phyloP scores from a whole-genome alignment of 805 yeast genomes.

The Teunomyces barrocoloradensis region DNA sequence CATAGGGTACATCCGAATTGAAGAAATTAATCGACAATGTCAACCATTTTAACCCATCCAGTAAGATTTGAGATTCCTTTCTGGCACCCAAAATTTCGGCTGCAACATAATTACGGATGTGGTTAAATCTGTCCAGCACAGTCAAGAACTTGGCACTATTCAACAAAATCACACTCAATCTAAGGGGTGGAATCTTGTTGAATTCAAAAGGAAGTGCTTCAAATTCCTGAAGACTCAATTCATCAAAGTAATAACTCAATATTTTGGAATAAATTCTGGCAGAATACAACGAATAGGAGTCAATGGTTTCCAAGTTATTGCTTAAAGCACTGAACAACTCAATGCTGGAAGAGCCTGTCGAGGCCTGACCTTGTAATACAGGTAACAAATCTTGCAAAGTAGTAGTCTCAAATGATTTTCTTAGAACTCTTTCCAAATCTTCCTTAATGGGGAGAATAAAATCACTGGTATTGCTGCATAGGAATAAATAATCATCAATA shows the following conservation, averaged over 20 bases:
- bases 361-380: neutral
- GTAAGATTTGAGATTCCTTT: conserved; percentile 35
- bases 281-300: conserved; percentile 5
- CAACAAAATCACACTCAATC: conserved; percentile 24
- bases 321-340: neutral
- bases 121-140: conserved; percentile 39
- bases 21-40: conserved; percentile 46
- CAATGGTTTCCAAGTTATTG: neutral
- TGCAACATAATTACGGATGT: conserved; percentile 57
- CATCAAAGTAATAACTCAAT: conserved; percentile 11
- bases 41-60: conserved; percentile 45
- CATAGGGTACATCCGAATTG: conserved; percentile 25
- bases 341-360: neutral
- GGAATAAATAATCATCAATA: conserved; percentile 19
- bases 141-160: conserved; percentile 39
- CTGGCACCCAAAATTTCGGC: conserved; percentile 63
- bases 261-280: conserved; percentile 10
- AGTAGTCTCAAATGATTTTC: neutral
- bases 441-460: conserved; percentile 4
- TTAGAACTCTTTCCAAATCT: neutral
- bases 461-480: conserved; percentile 6
- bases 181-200: conserved; percentile 31
- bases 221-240: conserved; percentile 13
- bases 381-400: neutral
- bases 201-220: conserved; percentile 25